Base-by-base conservation (phyloP, 1,284 basidiomycete species). In the Porodaedalea pini region DNA sequence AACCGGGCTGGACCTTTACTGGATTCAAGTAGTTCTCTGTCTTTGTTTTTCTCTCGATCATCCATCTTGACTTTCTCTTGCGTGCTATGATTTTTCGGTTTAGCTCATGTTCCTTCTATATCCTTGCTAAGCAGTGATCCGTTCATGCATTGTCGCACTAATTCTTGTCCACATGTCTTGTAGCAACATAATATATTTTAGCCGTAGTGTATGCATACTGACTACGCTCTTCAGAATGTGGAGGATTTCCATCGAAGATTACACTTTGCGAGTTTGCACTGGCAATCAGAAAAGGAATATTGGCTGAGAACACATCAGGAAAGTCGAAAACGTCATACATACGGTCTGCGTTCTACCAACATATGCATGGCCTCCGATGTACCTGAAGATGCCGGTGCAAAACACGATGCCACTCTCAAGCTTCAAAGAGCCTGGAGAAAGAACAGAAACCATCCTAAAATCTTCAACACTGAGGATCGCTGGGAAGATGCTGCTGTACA, bases 1-100 rank as follows among this genome's bases (percentile, higher is more conserved):
- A 88, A 63, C 78, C 78, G 34, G 82, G 77, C 57, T 97, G 94
- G 93, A 75, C 78, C 53, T 98, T 92, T 74, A 80, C 74, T 61
- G 84, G 83, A 63, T 81, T 81, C 69, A 77, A 54, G 23, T 62
- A 45, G 60, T 37, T 29, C 19, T 58, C 17, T 13, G 29, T 52
- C 37, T 36, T 15, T 44, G 21, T 40, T 27, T 47, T 34, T 41
- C 25, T 51, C 51, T 54, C 37, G 31, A 8, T 27, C 41, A 25
- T 59, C 32, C 43, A 27, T 51, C 49, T 39, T 56, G 17, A 32
- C 44, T 49, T n/a, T 41, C 25, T 25, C 27, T 48, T 52, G 48
- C 29, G 31, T 54, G 27, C 41, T 39, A 31, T 31, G 32, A 51
- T 23, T 37, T 50, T 45, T 23, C 54, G 4, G 36, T 45, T 21